Conservation (phyloP, 139 green algal genomes). For the Auxenochlorella protothecoides region DNA sequence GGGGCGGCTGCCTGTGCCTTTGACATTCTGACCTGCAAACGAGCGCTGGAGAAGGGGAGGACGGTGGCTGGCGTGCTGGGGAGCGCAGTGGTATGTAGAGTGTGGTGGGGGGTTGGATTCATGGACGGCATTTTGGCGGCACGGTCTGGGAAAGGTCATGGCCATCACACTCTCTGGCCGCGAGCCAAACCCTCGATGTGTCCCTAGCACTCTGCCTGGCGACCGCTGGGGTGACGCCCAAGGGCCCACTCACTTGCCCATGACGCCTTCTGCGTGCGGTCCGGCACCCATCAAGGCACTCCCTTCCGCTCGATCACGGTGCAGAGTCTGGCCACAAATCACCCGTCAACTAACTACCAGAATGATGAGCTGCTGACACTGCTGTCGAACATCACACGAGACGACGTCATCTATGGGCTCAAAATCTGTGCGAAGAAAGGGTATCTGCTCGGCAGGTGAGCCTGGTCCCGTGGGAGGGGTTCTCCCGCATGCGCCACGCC, state of each 20-base stretch:
- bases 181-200: too few species aligned
- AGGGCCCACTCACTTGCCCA: too few species aligned
- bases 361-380: constrained; percentile 4
- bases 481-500: background rate
- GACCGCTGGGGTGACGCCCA: too few species aligned
- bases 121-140: too few species aligned
- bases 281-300: too few species aligned
- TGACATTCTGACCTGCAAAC: constrained; percentile 23
- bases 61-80: background rate
- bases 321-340: constrained; percentile 19
- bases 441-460: background rate
- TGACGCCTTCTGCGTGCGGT: too few species aligned
- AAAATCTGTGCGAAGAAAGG: constrained; percentile 21
- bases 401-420: constrained; percentile 25
- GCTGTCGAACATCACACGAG: background rate
- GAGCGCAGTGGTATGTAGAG: background rate
- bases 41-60: constrained; percentile 16
- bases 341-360: constrained; percentile 1
- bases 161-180: too few species aligned
- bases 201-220: too few species aligned
- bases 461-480: background rate
- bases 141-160: too few species aligned
- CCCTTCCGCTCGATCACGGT: background rate
- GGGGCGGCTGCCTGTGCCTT: constrained; percentile 17
- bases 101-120: background rate